Evolutionary conservation across 1,284 basidiomycete genomes (phyloP), one percentile per base, ranked within the genome.

Genomic region (Testicularia cyperi): DNA sequence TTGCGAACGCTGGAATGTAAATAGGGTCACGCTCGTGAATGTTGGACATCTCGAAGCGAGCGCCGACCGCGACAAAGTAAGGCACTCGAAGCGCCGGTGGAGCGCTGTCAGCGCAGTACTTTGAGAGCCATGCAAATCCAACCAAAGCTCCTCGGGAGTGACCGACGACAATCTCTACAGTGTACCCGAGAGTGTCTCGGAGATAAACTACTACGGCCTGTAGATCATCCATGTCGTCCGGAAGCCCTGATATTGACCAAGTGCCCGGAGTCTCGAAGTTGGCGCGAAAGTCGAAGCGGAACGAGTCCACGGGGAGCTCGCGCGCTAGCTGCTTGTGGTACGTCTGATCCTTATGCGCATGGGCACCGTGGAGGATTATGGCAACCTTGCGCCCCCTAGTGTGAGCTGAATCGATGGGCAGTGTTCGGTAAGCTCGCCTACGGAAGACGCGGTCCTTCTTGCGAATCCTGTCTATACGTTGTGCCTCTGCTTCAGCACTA

Each of bases 251-350:
- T 48, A 62, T 62, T 0, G 39, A 47, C 58, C 58, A 62, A 3
- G 38, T 39, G 8, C 58, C 58, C 5, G 58, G 58, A 1, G 58
- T 56, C 25, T 61, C 63, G 3, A 35, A 48, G 29, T 62, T 62
- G 22, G 45, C 54, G 10, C 88, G 82, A 77, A 90, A 90, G 71
- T 90, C 88, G 69, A 90, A 88, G 24, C 88, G 82, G 71, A 89
- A 88, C 1, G 86, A 88, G 72, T 90, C 88, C 21, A 87, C 72
- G 0, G 86, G 85, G 6, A 90, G 75, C n/a, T 79, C 80, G 19
- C 77, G 72, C 1, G 85, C 86, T 10, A 90, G 82, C n/a, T 81
- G 82, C 65, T 84, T 85, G 76, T 87, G 86, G 78, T 86, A 89
- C 38, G 88, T 77, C 78, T 90, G 90, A 73, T 90, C 86, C 44